Evolutionary conservation across 1,284 basidiomycete genomes (phyloP).

Genomic region (Ganoderma resinaceum): DNA sequence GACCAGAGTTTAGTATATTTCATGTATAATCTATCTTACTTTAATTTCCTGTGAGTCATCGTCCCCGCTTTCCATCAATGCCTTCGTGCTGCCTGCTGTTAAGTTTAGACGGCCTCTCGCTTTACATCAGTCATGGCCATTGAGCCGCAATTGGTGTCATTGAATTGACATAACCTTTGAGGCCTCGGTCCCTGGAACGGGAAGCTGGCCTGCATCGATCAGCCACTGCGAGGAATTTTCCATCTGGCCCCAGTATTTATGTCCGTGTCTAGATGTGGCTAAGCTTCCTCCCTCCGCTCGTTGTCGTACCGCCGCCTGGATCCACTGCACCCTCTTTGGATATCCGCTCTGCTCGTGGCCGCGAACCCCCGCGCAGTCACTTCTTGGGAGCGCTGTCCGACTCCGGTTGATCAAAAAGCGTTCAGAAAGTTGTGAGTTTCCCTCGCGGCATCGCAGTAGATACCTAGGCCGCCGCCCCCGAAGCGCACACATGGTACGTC

Average conservation of each 20-base stretch:
- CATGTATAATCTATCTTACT: slow-evolving; percentile 42
- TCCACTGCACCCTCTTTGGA: slow-evolving; percentile 15
- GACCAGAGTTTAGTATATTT: slow-evolving; percentile 65
- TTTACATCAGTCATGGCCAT: slow-evolving; percentile 25
- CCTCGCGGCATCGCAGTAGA: slow-evolving; percentile 4
- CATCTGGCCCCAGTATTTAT: slow-evolving; percentile 28
- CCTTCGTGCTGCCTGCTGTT: slow-evolving; percentile 25
- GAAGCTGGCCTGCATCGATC: slow-evolving; percentile 31
- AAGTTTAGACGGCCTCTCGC: slow-evolving; percentile 30
- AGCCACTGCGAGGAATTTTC: slow-evolving; percentile 14
- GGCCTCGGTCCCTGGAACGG: slow-evolving; percentile 28
- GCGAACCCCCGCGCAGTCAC: slow-evolving; percentile 16
- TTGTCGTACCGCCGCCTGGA: slow-evolving; percentile 26
- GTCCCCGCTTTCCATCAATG: slow-evolving; percentile 32
- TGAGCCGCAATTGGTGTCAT: slow-evolving; percentile 25
- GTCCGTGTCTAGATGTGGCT: slow-evolving; percentile 27
- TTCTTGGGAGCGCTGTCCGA: slow-evolving; percentile 10
- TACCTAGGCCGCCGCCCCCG: neutral
- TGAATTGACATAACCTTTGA: slow-evolving; percentile 29
- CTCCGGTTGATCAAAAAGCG: slow-evolving; percentile 14
- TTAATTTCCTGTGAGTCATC: slow-evolving; percentile 37
- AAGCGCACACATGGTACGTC: slow-evolving; percentile 16
- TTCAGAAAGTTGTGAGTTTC: neutral
- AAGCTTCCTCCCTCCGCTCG: slow-evolving; percentile 26
- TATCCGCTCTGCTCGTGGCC: slow-evolving; percentile 15